Conservation (phyloP, 331 rosid genomes). For the Rhamnella rubrinervis region DNA sequence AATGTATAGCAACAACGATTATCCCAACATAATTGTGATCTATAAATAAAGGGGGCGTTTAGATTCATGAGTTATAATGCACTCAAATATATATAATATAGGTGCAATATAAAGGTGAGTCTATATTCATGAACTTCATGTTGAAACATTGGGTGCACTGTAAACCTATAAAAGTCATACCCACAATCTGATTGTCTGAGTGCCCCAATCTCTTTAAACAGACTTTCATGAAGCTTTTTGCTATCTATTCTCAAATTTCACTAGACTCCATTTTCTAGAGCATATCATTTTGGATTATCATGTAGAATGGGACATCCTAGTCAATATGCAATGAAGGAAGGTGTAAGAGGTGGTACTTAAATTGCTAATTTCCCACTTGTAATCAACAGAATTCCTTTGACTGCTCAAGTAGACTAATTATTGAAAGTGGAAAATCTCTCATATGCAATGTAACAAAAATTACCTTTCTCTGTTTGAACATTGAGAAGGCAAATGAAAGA, state of each 20-base stretch:
- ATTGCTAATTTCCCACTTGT: too few relatives aligned
- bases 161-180: too few relatives aligned
- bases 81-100: background rate
- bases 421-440: too few relatives aligned
- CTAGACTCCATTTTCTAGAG: background rate
- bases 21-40: background rate
- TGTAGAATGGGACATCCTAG: background rate
- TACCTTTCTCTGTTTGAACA: conserved; percentile 98
- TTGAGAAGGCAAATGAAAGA: conserved; percentile 96
- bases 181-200: too few relatives aligned
- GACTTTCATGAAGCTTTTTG: too few relatives aligned
- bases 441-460: too few relatives aligned
- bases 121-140: too few relatives aligned
- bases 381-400: too few relatives aligned
- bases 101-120: background rate
- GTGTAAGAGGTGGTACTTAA: too few relatives aligned
- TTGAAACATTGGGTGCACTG: too few relatives aligned
- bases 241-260: conserved; percentile 2
- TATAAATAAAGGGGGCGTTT: background rate
- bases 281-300: background rate
- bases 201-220: too few relatives aligned
- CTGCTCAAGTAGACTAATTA: too few relatives aligned
- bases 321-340: background rate
- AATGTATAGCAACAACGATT: conserved; percentile 13
- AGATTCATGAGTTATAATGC: background rate